Percentiles rank a stretch among this genome's conserved stretches.
Conservation (phyloP, 208 protist genomes). For the Leishmania mexicana region DNA sequence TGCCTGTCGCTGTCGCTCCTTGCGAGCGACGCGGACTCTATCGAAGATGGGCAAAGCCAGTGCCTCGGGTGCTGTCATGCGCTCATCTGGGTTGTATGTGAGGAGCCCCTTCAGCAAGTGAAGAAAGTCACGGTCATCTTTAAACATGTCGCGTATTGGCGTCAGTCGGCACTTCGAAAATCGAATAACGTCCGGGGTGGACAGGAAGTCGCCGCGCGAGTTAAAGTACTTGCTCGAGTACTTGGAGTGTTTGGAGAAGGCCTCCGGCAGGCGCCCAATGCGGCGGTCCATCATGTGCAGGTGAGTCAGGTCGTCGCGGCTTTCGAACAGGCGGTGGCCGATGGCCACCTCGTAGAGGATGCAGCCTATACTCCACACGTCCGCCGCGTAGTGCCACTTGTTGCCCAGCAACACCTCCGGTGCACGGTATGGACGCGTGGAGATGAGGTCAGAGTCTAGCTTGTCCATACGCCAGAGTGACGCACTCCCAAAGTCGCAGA, state of each 20-base stretch:
- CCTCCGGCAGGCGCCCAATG: slow-evolving; percentile 63
- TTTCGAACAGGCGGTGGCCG: slow-evolving; percentile 92
- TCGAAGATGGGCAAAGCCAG: slow-evolving; percentile 74
- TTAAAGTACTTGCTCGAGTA: slow-evolving; percentile 68
- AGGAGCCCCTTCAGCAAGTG: slow-evolving; percentile 68
- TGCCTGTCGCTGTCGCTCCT: slow-evolving; percentile 2
- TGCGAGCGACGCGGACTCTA: not conserved
- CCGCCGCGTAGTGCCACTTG: slow-evolving; percentile 91
- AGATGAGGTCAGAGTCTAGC: slow-evolving; percentile 83
- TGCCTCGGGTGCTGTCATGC: slow-evolving; percentile 69
- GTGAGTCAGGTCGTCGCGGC: slow-evolving; percentile 84
- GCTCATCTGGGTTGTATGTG: slow-evolving; percentile 67
- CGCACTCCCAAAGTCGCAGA: slow-evolving; percentile 92
- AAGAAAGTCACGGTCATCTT: slow-evolving; percentile 58
- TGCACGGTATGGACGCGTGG: slow-evolving; percentile 92
- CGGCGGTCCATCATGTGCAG: slow-evolving; percentile 78
- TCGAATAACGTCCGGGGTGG: slow-evolving; percentile 39
- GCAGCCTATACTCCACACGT: slow-evolving; percentile 95
- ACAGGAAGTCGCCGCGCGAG: slow-evolving; percentile 47
- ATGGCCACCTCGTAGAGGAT: slow-evolving; percentile 93
- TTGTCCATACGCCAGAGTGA: slow-evolving; percentile 70
- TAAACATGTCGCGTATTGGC: slow-evolving; percentile 48
- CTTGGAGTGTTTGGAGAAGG: slow-evolving; percentile 43
- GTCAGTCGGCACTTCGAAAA: slow-evolving; percentile 41
- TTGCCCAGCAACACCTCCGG: slow-evolving; percentile 89